These are phyloP conservation scores for Thraustotheca clavata DNA, from an alignment of 352 stramenopile genomes.

Conservation along the genomic window DNA sequence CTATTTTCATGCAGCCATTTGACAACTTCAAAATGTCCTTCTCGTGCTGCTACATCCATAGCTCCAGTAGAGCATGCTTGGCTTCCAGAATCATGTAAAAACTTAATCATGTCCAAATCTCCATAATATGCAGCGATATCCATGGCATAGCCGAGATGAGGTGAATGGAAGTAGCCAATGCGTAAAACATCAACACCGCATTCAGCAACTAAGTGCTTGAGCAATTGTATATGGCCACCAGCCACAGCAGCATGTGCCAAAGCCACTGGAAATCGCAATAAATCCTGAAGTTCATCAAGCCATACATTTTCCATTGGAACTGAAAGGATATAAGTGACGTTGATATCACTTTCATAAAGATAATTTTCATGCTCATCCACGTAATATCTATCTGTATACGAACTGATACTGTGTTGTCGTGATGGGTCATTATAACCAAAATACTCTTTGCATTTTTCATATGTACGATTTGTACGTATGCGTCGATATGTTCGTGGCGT, in stretches of 20 bases:
- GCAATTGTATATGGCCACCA: neutral
- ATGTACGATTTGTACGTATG: too few relatives aligned
- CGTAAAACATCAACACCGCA: neutral
- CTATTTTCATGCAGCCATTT: neutral
- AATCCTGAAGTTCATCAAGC: neutral
- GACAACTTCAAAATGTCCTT: constrained; percentile 1
- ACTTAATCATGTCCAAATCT: neutral
- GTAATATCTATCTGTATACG: too few relatives aligned
- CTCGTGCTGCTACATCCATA: neutral
- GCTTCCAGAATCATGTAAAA: neutral
- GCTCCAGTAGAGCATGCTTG: neutral
- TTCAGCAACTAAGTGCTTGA: neutral
- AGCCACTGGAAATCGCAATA: neutral
- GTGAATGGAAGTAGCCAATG: neutral
- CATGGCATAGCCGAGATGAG: neutral
- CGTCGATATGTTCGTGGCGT: too few relatives aligned
- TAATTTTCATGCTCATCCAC: too few relatives aligned
- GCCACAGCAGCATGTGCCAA: neutral
- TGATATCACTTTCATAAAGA: neutral
- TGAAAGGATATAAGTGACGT: neutral
- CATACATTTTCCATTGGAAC: neutral
- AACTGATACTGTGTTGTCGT: too few relatives aligned
- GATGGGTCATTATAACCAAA: too few relatives aligned
- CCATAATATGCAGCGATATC: neutral
- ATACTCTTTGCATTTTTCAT: too few relatives aligned